A percentile compares a stretch with the other conserved stretches of the same genome.
phyloP scores from a whole-genome alignment of 2,329 filamentous ascomycete genomes.

The Lachnellula subtilissima region DNA sequence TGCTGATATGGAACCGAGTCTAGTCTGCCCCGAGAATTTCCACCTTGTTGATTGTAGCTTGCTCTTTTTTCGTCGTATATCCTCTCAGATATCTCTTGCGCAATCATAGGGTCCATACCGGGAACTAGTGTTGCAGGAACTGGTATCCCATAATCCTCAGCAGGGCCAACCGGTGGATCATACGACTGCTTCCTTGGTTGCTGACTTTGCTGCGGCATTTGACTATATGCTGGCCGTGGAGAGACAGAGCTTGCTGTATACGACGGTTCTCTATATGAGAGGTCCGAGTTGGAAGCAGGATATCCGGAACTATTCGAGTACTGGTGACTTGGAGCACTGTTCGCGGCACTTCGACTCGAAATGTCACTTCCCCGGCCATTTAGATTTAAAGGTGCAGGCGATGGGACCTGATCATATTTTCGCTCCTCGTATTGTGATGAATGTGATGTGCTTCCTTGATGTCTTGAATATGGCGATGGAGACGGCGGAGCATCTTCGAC shows the following conservation, averaged over 20 bases:
- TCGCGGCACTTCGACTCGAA: constrained; percentile 17
- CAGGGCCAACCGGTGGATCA: constrained; percentile 5
- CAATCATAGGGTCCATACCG: constrained; percentile 52
- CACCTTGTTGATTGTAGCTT: constrained; percentile 38
- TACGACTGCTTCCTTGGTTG: constrained; percentile 21
- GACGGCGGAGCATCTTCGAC: constrained; percentile 39
- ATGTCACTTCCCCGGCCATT: constrained; percentile 23
- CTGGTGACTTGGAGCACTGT: constrained; percentile 21
- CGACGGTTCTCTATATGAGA: constrained; percentile 23
- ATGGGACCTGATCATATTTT: constrained; percentile 27
- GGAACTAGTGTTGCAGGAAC: constrained; percentile 56
- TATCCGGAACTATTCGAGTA: constrained; percentile 27
- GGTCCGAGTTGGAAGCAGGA: constrained; percentile 21
- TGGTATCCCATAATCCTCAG: constrained; percentile 37
- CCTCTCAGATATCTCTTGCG: constrained; percentile 54
- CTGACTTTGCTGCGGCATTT: constrained; percentile 18
- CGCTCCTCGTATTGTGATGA: constrained; percentile 18
- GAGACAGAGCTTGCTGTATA: constrained; percentile 20
- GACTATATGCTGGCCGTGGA: constrained; percentile 24
- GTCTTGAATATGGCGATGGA: constrained; percentile 18
- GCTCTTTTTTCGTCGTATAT: constrained; percentile 51
- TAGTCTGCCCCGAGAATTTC: constrained; percentile 36
- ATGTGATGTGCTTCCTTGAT: constrained; percentile 18
- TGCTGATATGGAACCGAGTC: constrained; percentile 25
- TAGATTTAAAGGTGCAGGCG: constrained; percentile 30